Evolutionary conservation across 2,329 filamentous ascomycete genomes (phyloP), one percentile per base, ranked within the genome.

Genomic region (Dichotomopilus funicola): DNA sequence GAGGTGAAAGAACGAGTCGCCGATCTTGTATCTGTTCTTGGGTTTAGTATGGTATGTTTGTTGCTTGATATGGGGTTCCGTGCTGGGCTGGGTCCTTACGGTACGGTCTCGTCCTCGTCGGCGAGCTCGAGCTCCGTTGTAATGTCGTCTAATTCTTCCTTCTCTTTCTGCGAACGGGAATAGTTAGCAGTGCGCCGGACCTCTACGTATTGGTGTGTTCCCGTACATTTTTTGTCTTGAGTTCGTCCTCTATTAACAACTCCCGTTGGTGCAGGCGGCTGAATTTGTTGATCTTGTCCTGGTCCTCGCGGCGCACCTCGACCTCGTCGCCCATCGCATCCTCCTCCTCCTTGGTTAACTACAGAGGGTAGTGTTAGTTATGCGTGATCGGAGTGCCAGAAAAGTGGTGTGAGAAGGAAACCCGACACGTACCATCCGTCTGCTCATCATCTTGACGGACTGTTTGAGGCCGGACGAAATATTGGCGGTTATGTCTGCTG

Each of bases 231-330:
- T 95, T 96, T 5, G 73, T 71, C 68, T 87, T 87, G 62, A 97
- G 74, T 64, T 94, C 85, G 48, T 95, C 91, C 68, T 95, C 86
- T 3, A 97, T 71, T 3, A 78, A 72, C 37, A 87, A 79, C 70
- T 96, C 88, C 51, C 89, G 87, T 70, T 95, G 90, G 71, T 99
- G 94, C 60, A 99, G 78, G 45, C 91, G 86, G 72, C 91, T 96
- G 78, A 99, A 99, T 62, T 85, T 87, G 75, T 99, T 99, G 82
- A 99, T 99, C 75, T 94, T 95, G 75, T 97, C 91, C 73, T 99
- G 94, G 70, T 99, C 94, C 71, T 97, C 91, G 67, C 91, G 88
- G 58, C 94, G 88, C 57, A 99, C 94, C 72, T 96, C 89, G 65
- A 91, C 87, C 69, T 99, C 94, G 63, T 94, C 88, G 59, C 83